Conservation (phyloP, 306 rosid genomes). For the Abrus precatorius region DNA sequence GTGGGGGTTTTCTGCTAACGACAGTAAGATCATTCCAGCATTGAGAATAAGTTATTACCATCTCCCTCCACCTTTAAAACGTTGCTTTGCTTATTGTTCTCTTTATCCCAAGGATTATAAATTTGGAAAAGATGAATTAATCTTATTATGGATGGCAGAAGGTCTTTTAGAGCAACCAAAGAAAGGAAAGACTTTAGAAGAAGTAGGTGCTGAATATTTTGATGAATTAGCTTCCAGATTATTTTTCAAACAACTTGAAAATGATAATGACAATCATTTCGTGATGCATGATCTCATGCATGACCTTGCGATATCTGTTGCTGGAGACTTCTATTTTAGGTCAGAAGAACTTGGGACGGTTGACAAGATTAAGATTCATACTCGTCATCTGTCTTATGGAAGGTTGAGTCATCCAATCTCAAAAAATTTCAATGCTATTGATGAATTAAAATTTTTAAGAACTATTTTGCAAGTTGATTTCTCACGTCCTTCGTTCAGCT, state of each 20-base stretch:
- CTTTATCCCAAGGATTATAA: background rate
- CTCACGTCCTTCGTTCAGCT: background rate
- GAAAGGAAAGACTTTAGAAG: background rate
- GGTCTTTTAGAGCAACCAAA: slow-evolving; percentile 23
- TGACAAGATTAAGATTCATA: background rate
- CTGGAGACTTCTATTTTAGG: slow-evolving; percentile 4
- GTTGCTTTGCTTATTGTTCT: slow-evolving; percentile 11
- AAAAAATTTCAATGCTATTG: background rate
- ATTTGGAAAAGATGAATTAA: slow-evolving; percentile 26
- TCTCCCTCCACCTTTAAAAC: slow-evolving; percentile 39
- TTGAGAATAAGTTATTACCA: slow-evolving; percentile 33
- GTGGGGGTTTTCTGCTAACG: background rate
- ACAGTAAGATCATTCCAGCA: background rate
- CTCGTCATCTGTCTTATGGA: background rate
- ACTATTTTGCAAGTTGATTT: slow-evolving; percentile 31
- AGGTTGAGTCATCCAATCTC: background rate
- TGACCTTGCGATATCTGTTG: background rate
- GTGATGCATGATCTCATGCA: slow-evolving; percentile 23
- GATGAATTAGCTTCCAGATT: no score
- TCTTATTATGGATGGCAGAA: slow-evolving; percentile 45
- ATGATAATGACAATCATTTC: background rate
- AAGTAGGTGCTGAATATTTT: no score
- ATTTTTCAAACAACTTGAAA: no score
- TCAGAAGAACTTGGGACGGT: background rate
- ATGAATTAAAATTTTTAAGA: background rate